Evolutionary conservation across 2,329 filamentous ascomycete species (phyloP).

Genomic region (Elsinoe perseae): DNA sequence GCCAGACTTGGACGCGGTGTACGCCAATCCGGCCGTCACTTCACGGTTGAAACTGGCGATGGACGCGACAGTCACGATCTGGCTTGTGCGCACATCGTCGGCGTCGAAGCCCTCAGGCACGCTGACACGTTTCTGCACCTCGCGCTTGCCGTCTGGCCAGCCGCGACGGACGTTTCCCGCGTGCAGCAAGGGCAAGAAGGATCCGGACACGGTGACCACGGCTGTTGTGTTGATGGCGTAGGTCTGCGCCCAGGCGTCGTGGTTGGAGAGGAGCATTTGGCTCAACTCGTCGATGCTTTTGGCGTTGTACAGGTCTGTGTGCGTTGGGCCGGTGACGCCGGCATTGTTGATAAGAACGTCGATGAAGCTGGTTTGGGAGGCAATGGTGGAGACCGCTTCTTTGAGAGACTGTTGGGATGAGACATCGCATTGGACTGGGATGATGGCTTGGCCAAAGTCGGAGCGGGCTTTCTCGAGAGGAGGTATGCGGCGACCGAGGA

Average conservation of each 20-base stretch:
- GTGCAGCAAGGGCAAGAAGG: slow-evolving; percentile 40
- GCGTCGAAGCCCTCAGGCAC: slow-evolving; percentile 23
- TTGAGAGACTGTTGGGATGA: slow-evolving; percentile 36
- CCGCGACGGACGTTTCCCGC: slow-evolving; percentile 38
- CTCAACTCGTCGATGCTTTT: slow-evolving; percentile 38
- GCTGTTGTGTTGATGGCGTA: slow-evolving; percentile 40
- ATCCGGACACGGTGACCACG: slow-evolving; percentile 38
- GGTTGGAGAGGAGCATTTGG: slow-evolving; percentile 33
- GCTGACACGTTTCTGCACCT: slow-evolving; percentile 20
- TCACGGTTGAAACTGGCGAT: slow-evolving; percentile 35
- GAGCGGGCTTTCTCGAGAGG: slow-evolving; percentile 31
- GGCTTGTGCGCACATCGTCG: slow-evolving; percentile 35
- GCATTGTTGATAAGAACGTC: slow-evolving; percentile 42
- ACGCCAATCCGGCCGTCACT: slow-evolving; percentile 33
- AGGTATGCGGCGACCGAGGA: slow-evolving; percentile 34
- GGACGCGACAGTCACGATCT: slow-evolving; percentile 40
- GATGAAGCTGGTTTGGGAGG: slow-evolving; percentile 39
- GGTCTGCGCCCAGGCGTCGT: slow-evolving; percentile 30
- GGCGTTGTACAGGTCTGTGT: slow-evolving; percentile 36
- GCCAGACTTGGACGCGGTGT: slow-evolving; percentile 39
- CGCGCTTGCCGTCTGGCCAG: slow-evolving; percentile 30
- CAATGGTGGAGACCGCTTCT: slow-evolving; percentile 36
- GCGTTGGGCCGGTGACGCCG: slow-evolving; percentile 34
- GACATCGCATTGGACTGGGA: slow-evolving; percentile 38
- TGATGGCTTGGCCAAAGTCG: slow-evolving; percentile 30